These are phyloP conservation scores for Suaeda aralocaspica DNA, from an alignment of 148 eudicot genomes.

Conservation along the genomic window DNA sequence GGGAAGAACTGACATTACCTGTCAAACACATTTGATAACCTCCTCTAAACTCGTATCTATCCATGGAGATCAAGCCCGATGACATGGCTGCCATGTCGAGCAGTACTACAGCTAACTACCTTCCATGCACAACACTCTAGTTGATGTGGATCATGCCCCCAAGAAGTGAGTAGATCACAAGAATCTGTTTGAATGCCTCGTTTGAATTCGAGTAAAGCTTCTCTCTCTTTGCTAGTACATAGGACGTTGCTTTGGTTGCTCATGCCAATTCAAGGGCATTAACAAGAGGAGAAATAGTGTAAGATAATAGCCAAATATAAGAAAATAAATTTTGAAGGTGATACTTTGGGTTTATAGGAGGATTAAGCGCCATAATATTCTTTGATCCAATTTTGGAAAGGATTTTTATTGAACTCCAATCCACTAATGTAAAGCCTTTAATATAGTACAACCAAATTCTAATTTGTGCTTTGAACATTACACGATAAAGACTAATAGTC, in stretches of 20 bases:
- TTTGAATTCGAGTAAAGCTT: slow-evolving; percentile 18
- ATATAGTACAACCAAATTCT: no score
- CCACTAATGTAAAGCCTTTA: no score
- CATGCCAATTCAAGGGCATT: not conserved
- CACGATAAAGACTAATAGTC: no score
- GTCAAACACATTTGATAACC: not conserved
- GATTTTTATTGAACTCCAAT: no score
- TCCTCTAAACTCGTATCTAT: not conserved
- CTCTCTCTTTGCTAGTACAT: not conserved
- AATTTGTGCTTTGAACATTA: no score
- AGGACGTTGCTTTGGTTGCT: not conserved
- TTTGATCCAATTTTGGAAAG: no score
- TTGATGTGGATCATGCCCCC: not conserved
- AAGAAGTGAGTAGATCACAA: slow-evolving; percentile 11
- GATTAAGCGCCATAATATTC: no score
- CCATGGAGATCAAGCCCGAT: not conserved
- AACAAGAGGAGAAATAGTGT: no score
- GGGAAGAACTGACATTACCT: slow-evolving; percentile 12
- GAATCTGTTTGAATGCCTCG: not conserved
- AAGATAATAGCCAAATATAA: no score
- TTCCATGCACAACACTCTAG: slow-evolving; percentile 19
- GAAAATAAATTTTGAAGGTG: no score
- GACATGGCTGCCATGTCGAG: not conserved
- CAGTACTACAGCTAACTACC: slow-evolving; percentile 8
- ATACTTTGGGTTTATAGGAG: no score